Percentiles rank a stretch among this genome's conserved stretches.
phyloP scores from a whole-genome alignment of 2,329 filamentous ascomycete genomes.

The Ambrosiella beaveri region DNA sequence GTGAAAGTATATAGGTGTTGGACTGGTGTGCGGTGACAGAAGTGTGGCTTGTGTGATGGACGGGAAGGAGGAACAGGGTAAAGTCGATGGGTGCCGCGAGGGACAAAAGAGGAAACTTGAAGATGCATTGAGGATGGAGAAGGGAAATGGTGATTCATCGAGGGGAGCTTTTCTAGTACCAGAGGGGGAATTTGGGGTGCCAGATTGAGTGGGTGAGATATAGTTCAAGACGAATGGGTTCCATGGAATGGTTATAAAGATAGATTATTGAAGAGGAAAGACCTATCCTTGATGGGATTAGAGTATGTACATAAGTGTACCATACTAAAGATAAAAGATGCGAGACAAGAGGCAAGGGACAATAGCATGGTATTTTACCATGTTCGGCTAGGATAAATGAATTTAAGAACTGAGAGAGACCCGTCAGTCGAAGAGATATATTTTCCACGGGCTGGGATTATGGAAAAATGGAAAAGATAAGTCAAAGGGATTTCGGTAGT shows the following conservation, averaged over 20 bases:
- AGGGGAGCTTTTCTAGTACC: background rate
- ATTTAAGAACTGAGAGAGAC: constrained; percentile 12
- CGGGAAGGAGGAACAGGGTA: background rate
- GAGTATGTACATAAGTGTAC: too few relatives aligned
- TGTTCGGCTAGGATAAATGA: constrained; percentile 11
- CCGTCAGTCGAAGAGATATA: background rate
- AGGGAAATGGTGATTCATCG: background rate
- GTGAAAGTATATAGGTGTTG: background rate
- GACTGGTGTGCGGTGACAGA: background rate
- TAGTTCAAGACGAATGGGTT: background rate
- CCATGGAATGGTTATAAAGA: background rate
- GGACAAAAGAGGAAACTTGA: too few relatives aligned
- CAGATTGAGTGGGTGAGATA: background rate
- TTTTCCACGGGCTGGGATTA: background rate
- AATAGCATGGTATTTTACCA: background rate
- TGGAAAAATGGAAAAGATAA: background rate
- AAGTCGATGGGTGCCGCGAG: too few relatives aligned
- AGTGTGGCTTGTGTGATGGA: background rate
- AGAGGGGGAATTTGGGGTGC: background rate
- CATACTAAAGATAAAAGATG: too few relatives aligned
- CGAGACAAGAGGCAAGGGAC: background rate
- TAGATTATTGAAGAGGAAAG: background rate
- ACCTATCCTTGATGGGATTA: background rate
- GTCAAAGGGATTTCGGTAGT: too few relatives aligned
- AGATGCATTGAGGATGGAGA: background rate